phyloP scores from a whole-genome alignment of 495 filamentous ascomycete species.

The Choiromyces venosus region DNA sequence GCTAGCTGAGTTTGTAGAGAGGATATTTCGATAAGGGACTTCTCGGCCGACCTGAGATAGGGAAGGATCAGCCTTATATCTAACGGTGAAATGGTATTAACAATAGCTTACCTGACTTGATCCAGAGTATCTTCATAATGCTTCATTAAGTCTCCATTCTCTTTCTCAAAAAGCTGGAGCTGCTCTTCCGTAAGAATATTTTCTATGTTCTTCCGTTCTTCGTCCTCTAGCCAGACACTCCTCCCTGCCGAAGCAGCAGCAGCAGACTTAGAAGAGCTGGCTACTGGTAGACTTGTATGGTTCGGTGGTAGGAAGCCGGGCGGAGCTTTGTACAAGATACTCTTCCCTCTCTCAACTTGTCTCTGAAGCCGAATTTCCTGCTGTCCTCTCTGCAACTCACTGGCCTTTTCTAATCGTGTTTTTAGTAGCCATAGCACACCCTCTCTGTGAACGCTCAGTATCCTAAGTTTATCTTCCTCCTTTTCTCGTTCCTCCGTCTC shows the following conservation, averaged over 20 bases:
- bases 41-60: slow-evolving; percentile 70
- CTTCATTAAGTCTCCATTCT: slow-evolving; percentile 86
- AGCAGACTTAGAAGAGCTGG: slow-evolving; percentile 14
- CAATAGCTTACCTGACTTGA: slow-evolving; percentile 67
- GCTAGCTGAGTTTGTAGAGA: slow-evolving; percentile 86
- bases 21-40: slow-evolving; percentile 84
- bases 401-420: slow-evolving; percentile 65
- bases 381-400: slow-evolving; percentile 74
- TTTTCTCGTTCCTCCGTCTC: slow-evolving; percentile 58
- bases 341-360: slow-evolving; percentile 83
- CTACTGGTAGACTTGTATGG: neutral
- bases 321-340: slow-evolving; percentile 66
- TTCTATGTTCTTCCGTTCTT: slow-evolving; percentile 51
- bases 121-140: slow-evolving; percentile 87
- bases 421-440: slow-evolving; percentile 76
- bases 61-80: slow-evolving; percentile 8
- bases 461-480: slow-evolving; percentile 62
- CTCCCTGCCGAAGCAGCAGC: slow-evolving; percentile 13
- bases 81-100: neutral
- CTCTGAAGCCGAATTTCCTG: slow-evolving; percentile 81
- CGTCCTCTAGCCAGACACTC: slow-evolving; percentile 34
- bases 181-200: slow-evolving; percentile 71
- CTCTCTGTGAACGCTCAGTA: slow-evolving; percentile 62
- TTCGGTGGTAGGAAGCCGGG: slow-evolving; percentile 36
- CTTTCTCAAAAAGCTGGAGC: slow-evolving; percentile 83